Evolutionary conservation across 129 eudicot genomes (phyloP), one percentile per base, ranked within the genome.

Genomic region (Pseudognaphalium luteoalbum): DNA sequence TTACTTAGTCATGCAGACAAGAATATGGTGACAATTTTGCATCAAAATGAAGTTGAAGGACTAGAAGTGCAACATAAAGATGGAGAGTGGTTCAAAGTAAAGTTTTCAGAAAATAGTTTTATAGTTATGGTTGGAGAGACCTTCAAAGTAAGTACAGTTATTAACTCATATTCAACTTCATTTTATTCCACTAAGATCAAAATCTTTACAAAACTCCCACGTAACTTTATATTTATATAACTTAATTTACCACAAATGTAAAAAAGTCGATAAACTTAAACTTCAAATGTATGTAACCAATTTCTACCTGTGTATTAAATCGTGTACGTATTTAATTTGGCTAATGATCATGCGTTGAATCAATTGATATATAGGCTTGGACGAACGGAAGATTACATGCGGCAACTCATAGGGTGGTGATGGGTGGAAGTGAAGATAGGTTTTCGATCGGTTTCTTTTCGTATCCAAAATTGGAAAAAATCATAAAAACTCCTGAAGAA

Each of bases 111-210:
- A 5, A 82, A 86, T 44, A 78, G 85, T 21, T 91, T 85, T 72
- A 77, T 83, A 12, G 93, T 88, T 84, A 84, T 91, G 89, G 82
- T 85, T 20, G 93, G 97, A 22, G 93, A 91, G 50, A 76, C 93
- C 73, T 79, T 88, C 68, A 35, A 64, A n/a, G 97, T 91, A 91
- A 76, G 80, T 79, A 19, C n/a, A n/a, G n/a, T n/a, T n/a, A 4
- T 41, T 5, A 61, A 61, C 17, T 22, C 60, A 52, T 16, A 52
- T 52, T 52, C 20, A 17, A 54, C 60, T 71, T 54, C 22, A 71
- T 52, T 30, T 63, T 70, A 30, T 12, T 70, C 63, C 51, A 16
- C 3, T 42, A 42, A 42, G 10, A 42, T 42, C 9, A 11, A 72
- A 11, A 72, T 57, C 3, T 67, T 54, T 17, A 52, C 41, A 56